Evolutionary conservation across 352 stramenopile genomes (phyloP), one percentile per base, ranked within the genome.

Genomic region (Phytophthora pinifolia): DNA sequence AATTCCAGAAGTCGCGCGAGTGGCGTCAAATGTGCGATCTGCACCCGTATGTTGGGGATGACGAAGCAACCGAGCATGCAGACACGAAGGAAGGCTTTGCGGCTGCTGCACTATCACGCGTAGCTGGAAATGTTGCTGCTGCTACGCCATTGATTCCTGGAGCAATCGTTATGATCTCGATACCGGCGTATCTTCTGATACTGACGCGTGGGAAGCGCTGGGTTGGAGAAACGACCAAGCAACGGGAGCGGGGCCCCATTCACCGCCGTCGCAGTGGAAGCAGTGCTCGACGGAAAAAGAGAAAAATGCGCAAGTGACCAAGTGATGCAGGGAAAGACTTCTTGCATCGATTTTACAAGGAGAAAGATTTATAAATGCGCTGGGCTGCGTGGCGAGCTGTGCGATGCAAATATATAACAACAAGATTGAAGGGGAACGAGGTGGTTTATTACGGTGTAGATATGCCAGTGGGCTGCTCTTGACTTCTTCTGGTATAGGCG

Each of bases 1-100:
- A 59, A 14, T 49, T 62, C 3, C 69, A 54, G 17, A 34, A 57
- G 18, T 61, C 59, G 22, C 50, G 31, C 56, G 61, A 62, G 37
- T 70, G 65, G 65, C 60, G 20, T n/a, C 59, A 59, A 46, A 52
- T 67, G 65, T 73, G 65, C 36, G 50, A 67, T 13, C 36, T 73
- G 34, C 46, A 59, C 13, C 31, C 38, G n/a, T 30, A 51, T n/a
- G 38, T 43, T 0, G 15, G 20, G 15, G 54, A 63, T 38, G 41
- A 46, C 15, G 27, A 52, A 34, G 12, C 12, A 18, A 35, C 6
- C 9, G 20, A 46, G 4, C 3, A 2, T 20, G 54, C 41, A 29
- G 22, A 34, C n/a, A 50, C 9, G 10, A 31, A 25, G 14, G 51
- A 51, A 27, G 29, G 31, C 29, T 49, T 56, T 20, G 8, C 32